phyloP scores from a whole-genome alignment of 176 grass and related monocot species.

The Oryza meyeriana region DNA sequence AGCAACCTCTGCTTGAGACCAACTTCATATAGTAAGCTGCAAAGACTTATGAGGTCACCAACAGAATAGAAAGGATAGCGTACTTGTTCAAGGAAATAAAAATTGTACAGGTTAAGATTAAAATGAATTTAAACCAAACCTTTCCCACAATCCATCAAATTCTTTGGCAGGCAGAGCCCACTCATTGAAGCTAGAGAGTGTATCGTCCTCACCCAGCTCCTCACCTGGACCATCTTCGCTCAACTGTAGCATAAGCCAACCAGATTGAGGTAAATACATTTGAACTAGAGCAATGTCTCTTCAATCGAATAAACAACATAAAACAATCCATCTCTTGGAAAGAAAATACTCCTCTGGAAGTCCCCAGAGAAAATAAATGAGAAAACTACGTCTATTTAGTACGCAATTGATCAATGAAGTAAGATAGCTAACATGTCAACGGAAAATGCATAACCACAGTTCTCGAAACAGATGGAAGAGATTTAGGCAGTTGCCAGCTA shows the following conservation, averaged over 20 bases:
- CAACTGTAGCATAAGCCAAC: conserved; percentile 54
- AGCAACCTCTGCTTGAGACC: conserved; percentile 95
- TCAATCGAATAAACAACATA: not conserved
- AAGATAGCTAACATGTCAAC: conserved; percentile 5
- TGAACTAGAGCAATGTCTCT: not conserved
- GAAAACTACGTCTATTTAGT: not conserved
- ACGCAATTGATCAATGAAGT: conserved; percentile 12
- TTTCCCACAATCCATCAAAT: conserved; percentile 99
- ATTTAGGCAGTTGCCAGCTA: not conserved
- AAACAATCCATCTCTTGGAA: not conserved
- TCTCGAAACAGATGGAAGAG: conserved; percentile 4
- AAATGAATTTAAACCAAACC: conserved; percentile 43
- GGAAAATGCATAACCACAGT: not conserved
- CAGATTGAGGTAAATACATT: conserved; percentile 22
- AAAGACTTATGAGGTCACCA: conserved; percentile 26
- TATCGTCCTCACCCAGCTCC: conserved; percentile 84
- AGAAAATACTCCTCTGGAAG: not conserved
- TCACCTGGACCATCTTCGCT: conserved; percentile 96
- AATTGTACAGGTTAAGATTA: conserved; percentile 3
- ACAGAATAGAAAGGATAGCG: not conserved
- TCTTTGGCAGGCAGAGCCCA: conserved; percentile 91
- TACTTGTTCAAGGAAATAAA: not conserved
- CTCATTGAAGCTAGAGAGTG: conserved; percentile 92
- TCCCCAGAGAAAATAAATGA: not conserved
- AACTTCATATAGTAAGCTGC: conserved; percentile 96